phyloP scores from a whole-genome alignment of 139 green algal genomes.

The Gonium pectorale region DNA sequence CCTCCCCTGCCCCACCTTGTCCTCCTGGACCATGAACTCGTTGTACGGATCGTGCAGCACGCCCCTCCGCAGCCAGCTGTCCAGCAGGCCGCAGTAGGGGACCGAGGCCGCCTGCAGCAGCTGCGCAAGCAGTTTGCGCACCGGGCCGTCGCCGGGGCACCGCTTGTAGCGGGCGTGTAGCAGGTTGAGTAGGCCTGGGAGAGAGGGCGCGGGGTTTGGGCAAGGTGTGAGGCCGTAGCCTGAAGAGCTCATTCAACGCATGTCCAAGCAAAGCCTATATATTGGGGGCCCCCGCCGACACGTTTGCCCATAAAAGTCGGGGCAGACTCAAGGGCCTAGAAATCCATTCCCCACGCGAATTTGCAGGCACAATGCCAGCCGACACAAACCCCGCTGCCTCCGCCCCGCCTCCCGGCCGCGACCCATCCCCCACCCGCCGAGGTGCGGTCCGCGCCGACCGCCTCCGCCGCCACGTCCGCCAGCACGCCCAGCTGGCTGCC shows the following conservation, averaged over 20 bases:
- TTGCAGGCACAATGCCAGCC: too few relatives aligned
- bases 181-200: slow-evolving; percentile 78
- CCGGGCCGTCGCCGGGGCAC: slow-evolving; percentile 14
- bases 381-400: background rate
- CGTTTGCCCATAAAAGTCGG: too few relatives aligned
- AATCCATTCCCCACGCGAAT: too few relatives aligned
- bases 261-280: too few relatives aligned
- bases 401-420: background rate
- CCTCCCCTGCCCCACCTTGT: slow-evolving; percentile 44
- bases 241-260: too few relatives aligned
- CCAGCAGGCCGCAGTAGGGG: slow-evolving; percentile 88
- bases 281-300: too few relatives aligned
- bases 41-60: slow-evolving; percentile 86
- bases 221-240: too few relatives aligned
- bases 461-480: slow-evolving; percentile 72
- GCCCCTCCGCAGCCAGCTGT: slow-evolving; percentile 86
- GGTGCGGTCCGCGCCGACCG: slow-evolving; percentile 34
- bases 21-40: slow-evolving; percentile 92
- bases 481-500: slow-evolving; percentile 75
- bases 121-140: slow-evolving; percentile 64
- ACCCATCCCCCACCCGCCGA: slow-evolving; percentile 22
- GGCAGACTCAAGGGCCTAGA: too few relatives aligned
- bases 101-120: slow-evolving; percentile 77
- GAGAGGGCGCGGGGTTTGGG: background rate
- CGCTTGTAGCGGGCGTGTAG: slow-evolving; percentile 56